Conservation (phyloP, 345 rosid species). For the Dipteronia sinensis region DNA sequence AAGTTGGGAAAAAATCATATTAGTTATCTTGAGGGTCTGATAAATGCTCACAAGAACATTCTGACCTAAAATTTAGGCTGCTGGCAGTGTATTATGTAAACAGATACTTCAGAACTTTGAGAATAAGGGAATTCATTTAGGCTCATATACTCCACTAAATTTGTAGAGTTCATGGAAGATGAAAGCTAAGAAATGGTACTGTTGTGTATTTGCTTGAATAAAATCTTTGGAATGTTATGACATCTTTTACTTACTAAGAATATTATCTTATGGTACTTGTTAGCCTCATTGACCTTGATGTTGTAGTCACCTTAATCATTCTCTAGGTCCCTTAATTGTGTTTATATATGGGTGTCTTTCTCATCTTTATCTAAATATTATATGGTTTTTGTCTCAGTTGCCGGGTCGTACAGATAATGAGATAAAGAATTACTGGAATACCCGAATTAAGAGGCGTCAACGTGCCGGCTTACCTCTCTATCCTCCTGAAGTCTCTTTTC, state of each 20-base stretch:
- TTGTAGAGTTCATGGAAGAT: neutral
- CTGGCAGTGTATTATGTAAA: neutral
- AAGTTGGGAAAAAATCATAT: neutral
- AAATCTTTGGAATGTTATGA: neutral
- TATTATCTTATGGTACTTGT: neutral
- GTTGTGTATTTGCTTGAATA: neutral
- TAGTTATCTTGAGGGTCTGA: neutral
- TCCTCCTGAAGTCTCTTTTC: conserved; percentile 75
- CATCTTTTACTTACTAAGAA: neutral
- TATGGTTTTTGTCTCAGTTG: conserved; percentile 47
- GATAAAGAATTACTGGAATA: conserved; percentile 99
- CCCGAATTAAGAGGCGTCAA: conserved; percentile 88
- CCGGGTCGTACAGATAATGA: conserved; percentile 99
- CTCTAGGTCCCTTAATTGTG: conserved; percentile 2
- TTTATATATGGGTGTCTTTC: neutral
- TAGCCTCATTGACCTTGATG: neutral
- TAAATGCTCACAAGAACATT: too few relatives aligned
- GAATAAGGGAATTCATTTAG: too few relatives aligned
- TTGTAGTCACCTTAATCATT: neutral
- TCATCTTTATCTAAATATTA: neutral
- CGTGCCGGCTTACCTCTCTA: conserved; percentile 97
- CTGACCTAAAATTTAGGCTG: neutral
- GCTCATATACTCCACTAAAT: neutral
- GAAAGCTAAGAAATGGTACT: neutral
- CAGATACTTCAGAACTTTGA: too few relatives aligned